Base-by-base conservation (phyloP, 306 rosid genomes). In the Glycine soja region DNA sequence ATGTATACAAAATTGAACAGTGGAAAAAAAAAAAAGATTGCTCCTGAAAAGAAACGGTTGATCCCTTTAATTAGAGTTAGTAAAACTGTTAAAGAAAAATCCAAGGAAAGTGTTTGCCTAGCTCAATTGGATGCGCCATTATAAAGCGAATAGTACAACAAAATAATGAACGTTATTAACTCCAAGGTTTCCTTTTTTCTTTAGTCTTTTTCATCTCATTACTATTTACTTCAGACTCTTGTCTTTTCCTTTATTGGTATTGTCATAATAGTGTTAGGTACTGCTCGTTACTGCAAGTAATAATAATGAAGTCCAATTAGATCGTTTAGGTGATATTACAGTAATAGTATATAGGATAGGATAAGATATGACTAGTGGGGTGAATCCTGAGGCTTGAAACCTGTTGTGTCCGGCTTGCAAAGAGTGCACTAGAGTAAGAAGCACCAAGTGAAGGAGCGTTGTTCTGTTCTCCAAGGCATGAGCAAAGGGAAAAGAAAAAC, bases 291-390 rank as follows among this genome's bases (percentile, higher is more conserved):
- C 36, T 10, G 32, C 15, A 15, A 24, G 47, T 54, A 30, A 67
- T 1, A 24, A 72, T 18, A 51, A 76, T 34, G 59, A 63, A 70
- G 70, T 56, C 24, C 34, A 79, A 57, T 3, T 2, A 46, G 69
- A 57, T 45, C 10, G 40, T 65, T 10, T 47, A 11, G 40, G 16
- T 69, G 74, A 18, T 69, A 10, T 16, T 38, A 45, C 24, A 65
- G 16, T 52, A 1, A 24, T 24, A 24, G 30, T 24, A 24, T 24
- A 24, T 24, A 24, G 30, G 30, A 7, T 13, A 40, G 5, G 48
- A 65, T 38, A 65, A 30, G 50, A 36, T 38, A 38, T 0, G 18
- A 14, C 8, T 13, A 65, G 8, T 10, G 67, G 42, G n/a, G 15
- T 24, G 42, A 6, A 10, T 43, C 54, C 1, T 16, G 10, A 16